These are phyloP conservation scores for Blastocystis sp. DNA, from an alignment of 352 stramenopile species.

Conservation along the genomic window DNA sequence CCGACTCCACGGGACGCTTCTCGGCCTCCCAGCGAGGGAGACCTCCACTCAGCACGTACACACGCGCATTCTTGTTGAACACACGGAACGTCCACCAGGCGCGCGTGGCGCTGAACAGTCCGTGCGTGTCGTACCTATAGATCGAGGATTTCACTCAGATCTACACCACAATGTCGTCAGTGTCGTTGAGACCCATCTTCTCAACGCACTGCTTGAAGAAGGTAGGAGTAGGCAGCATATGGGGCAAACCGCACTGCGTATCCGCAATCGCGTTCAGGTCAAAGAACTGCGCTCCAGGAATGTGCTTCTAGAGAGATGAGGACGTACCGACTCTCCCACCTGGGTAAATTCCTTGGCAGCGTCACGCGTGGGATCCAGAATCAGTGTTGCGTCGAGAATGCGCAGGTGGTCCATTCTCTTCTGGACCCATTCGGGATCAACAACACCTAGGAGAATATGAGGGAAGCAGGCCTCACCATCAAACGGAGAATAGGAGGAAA, in stretches of 20 bases:
- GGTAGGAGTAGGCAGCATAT: constrained; percentile 49
- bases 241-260: constrained; percentile 21
- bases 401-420: constrained; percentile 27
- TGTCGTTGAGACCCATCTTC: constrained; percentile 50
- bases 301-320: not conserved
- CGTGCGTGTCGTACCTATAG: constrained; percentile 49
- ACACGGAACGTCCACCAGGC: constrained; percentile 56
- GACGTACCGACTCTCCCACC: not conserved
- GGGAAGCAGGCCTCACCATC: constrained; percentile 1
- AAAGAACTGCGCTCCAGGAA: constrained; percentile 55
- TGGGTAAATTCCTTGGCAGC: constrained; percentile 40
- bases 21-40: constrained; percentile 53
- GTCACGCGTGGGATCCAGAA: constrained; percentile 37
- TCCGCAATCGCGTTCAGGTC: constrained; percentile 46
- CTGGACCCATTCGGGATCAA: constrained; percentile 54
- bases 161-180: constrained; percentile 52
- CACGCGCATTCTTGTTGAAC: constrained; percentile 53
- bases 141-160: not conserved
- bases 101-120: constrained; percentile 52
- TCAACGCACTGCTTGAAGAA: constrained; percentile 56
- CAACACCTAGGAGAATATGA: not conserved
- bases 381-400: constrained; percentile 49
- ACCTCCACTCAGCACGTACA: constrained; percentile 50
- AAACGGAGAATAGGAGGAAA: constrained; percentile 42
- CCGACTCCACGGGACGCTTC: constrained; percentile 17